These are phyloP conservation scores for Alternaria incomplexa DNA, from an alignment of 2,329 filamentous ascomycete genomes.

Conservation along the genomic window DNA sequence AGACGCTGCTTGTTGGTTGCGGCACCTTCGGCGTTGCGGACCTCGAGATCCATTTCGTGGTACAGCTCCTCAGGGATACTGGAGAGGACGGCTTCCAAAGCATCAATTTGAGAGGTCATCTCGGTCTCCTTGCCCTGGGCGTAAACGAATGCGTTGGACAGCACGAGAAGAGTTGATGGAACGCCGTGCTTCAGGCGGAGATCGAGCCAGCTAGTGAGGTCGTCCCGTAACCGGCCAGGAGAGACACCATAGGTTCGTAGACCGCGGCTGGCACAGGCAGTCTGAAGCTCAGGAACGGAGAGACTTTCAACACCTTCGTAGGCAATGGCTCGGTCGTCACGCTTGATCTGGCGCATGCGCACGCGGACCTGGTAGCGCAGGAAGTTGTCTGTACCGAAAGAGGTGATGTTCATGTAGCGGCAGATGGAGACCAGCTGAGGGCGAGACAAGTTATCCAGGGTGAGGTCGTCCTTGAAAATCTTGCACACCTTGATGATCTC, in stretches of 20 bases:
- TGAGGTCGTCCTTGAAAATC: conserved; percentile 97
- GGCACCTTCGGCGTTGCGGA: conserved; percentile 93
- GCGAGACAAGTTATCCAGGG: conserved; percentile 92
- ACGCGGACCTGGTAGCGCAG: conserved; percentile 96
- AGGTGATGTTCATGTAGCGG: conserved; percentile 97
- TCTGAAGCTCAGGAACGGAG: conserved; percentile 91
- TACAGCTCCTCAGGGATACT: conserved; percentile 97
- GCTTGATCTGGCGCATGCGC: conserved; percentile 99
- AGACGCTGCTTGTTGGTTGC: conserved; percentile 99
- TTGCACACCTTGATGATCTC: conserved; percentile 99
- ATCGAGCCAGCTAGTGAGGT: conserved; percentile 92
- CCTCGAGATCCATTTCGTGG: conserved; percentile 99
- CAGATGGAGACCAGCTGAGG: conserved; percentile 98
- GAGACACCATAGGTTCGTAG: conserved; percentile 92
- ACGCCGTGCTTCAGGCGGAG: conserved; percentile 91
- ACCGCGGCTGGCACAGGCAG: conserved; percentile 87
- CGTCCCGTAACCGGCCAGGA: conserved; percentile 83
- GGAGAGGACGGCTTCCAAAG: conserved; percentile 87
- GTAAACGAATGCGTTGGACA: conserved; percentile 98
- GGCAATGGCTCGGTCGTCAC: conserved; percentile 91
- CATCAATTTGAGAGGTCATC: conserved; percentile 88
- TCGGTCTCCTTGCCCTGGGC: conserved; percentile 83
- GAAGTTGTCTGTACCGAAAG: conserved; percentile 97
- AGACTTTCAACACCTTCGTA: conserved; percentile 93
- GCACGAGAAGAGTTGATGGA: conserved; percentile 91